Percentiles rank a stretch among this genome's conserved stretches.
phyloP scores from a whole-genome alignment of 257 asterid genomes.

The Forsythia suspensa region DNA sequence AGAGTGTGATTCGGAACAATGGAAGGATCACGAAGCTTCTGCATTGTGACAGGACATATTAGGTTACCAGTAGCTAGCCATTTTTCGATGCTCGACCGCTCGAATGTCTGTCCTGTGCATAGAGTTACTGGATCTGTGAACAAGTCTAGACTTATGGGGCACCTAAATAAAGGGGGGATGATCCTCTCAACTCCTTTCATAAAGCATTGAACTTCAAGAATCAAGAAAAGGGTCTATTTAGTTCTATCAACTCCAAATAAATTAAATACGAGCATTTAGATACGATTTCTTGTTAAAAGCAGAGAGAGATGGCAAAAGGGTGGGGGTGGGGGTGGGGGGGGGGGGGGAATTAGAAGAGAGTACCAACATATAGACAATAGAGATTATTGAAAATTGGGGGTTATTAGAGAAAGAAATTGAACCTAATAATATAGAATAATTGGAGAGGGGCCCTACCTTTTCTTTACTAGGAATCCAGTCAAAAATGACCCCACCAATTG shows the following conservation, averaged over 20 bases:
- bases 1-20: slow-evolving; percentile 60
- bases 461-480: background rate
- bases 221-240: background rate
- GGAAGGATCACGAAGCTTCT: slow-evolving; percentile 46
- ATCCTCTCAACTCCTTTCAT: background rate
- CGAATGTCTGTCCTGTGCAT: slow-evolving; percentile 62
- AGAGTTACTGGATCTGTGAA: slow-evolving; percentile 61
- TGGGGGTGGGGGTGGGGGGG: background rate
- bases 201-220: slow-evolving; percentile 4
- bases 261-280: background rate
- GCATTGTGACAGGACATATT: slow-evolving; percentile 68
- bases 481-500: too few relatives aligned
- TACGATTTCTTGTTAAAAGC: background rate
- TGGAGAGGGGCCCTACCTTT: slow-evolving; percentile 23
- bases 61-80: slow-evolving; percentile 52
- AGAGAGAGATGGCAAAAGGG: slow-evolving; percentile 3
- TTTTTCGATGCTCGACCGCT: slow-evolving; percentile 48
- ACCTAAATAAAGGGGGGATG: slow-evolving; percentile 31
- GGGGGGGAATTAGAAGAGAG: slow-evolving; percentile 15
- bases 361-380: slow-evolving; percentile 16
- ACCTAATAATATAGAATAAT: slow-evolving; percentile 28
- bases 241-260: background rate
- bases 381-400: slow-evolving; percentile 13
- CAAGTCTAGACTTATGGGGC: slow-evolving; percentile 65
- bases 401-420: slow-evolving; percentile 1